phyloP scores from a whole-genome alignment of 192 early-diverging fungal genomes.

The Podila epicladia region DNA sequence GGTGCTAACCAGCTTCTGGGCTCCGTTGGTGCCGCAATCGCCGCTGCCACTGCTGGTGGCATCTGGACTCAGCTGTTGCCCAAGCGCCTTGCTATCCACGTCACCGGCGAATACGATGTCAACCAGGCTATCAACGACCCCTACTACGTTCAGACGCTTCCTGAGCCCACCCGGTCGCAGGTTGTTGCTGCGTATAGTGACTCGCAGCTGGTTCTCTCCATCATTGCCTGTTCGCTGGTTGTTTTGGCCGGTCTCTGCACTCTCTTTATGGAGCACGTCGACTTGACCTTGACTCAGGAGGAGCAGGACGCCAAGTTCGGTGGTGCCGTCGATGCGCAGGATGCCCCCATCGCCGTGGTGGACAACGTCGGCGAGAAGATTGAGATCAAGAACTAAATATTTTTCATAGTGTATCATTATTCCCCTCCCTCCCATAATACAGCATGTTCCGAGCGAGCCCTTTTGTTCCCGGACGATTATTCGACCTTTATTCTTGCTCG shows the following conservation, averaged over 20 bases:
- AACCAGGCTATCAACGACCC: background rate
- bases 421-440: too few species aligned
- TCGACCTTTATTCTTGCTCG: too few species aligned
- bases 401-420: too few species aligned
- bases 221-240: constrained; percentile 7
- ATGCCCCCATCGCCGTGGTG: too few species aligned
- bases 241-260: constrained; percentile 8
- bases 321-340: background rate
- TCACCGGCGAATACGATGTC: constrained; percentile 1
- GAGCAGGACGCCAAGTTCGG: constrained; percentile 17
- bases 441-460: too few species aligned
- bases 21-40: background rate
- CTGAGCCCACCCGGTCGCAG: constrained; percentile 4
- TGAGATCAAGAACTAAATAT: too few species aligned
- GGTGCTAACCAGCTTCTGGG: constrained; percentile 1
- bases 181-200: constrained; percentile 13
- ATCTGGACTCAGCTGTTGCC: constrained; percentile 20
- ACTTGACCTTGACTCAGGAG: constrained; percentile 7
- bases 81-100: constrained; percentile 1
- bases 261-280: constrained; percentile 13
- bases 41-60: background rate
- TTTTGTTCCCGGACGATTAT: too few species aligned
- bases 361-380: too few species aligned
- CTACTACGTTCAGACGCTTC: background rate
- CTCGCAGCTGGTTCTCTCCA: constrained; percentile 8